phyloP scores from a whole-genome alignment of 176 grass and related monocot genomes.

The Alopecurus myosuroides region DNA sequence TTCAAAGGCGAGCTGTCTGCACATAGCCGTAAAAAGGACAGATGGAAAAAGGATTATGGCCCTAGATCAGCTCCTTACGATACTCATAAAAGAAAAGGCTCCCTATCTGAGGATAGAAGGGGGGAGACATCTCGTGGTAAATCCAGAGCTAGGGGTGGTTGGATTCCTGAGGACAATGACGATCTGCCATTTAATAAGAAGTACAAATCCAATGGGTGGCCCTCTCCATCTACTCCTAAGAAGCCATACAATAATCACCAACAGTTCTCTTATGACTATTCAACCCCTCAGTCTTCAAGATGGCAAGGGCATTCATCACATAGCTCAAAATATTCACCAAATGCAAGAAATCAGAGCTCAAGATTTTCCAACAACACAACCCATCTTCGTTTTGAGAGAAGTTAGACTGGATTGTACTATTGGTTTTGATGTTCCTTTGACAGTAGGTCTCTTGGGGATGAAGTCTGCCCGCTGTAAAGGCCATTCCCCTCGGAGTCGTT shows the following conservation, averaged over 20 bases:
- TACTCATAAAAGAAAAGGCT: slow-evolving; percentile 46
- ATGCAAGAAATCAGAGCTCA: slow-evolving; percentile 22
- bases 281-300: slow-evolving; percentile 36
- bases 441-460: not conserved
- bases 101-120: slow-evolving; percentile 49
- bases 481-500: slow-evolving; percentile 12
- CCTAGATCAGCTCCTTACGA: slow-evolving; percentile 64
- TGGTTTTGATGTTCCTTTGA: slow-evolving; percentile 22
- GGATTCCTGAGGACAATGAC: slow-evolving; percentile 49
- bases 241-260: slow-evolving; percentile 29
- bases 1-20: slow-evolving; percentile 35
- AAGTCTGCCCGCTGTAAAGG: slow-evolving; percentile 9
- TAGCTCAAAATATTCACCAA: slow-evolving; percentile 24
- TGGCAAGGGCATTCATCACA: slow-evolving; percentile 13
- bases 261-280: slow-evolving; percentile 36
- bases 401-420: slow-evolving; percentile 7
- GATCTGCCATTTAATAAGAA: slow-evolving; percentile 50
- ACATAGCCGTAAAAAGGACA: slow-evolving; percentile 36
- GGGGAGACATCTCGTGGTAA: slow-evolving; percentile 31
- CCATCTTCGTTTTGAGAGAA: slow-evolving; percentile 31
- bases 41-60: slow-evolving; percentile 33
- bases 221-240: slow-evolving; percentile 44
- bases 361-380: slow-evolving; percentile 42
- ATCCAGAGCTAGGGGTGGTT: slow-evolving; percentile 61
- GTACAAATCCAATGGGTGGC: slow-evolving; percentile 47